These are phyloP conservation scores for Xerocomellus amylosporus DNA, from an alignment of 768 basidiomycete genomes.

Conservation along the genomic window DNA sequence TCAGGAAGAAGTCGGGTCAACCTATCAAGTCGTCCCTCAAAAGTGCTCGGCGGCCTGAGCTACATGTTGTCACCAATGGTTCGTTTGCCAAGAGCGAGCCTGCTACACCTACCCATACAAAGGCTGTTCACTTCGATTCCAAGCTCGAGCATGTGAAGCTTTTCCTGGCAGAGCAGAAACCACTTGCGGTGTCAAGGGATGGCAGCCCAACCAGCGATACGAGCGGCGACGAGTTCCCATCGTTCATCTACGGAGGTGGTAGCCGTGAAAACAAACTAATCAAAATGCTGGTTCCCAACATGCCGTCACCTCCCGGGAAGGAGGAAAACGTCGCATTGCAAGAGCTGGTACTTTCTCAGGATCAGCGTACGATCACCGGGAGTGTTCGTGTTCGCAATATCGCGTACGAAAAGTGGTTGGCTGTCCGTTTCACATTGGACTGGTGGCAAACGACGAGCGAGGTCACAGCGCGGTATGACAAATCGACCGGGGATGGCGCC, in stretches of 20 bases:
- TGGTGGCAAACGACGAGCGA: conserved; percentile 96
- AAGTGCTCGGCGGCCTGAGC: conserved; percentile 51
- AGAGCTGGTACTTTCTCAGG: conserved; percentile 49
- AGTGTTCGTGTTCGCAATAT: conserved; percentile 78
- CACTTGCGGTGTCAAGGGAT: conserved; percentile 86
- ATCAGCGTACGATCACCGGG: conserved; percentile 62
- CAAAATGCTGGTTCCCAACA: conserved; percentile 65
- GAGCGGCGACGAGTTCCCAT: conserved; percentile 76
- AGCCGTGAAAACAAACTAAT: conserved; percentile 38
- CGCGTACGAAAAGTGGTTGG: conserved; percentile 83
- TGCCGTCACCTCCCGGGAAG: conserved; percentile 46
- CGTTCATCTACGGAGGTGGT: conserved; percentile 57
- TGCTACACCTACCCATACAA: conserved; percentile 69
- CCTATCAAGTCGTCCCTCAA: conserved; percentile 91
- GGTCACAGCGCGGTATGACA: conserved; percentile 71
- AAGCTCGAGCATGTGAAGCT: conserved; percentile 93
- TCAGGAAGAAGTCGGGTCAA: conserved; percentile 94
- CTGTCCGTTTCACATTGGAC: conserved; percentile 90
- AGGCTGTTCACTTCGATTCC: conserved; percentile 90
- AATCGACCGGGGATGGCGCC: conserved; percentile 34
- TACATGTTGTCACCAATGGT: conserved; percentile 52
- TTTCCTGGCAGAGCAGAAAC: conserved; percentile 93
- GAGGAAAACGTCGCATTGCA: conserved; percentile 54
- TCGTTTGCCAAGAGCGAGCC: conserved; percentile 70
- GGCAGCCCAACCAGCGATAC: conserved; percentile 86